Base-by-base conservation (phyloP, 805 yeast genomes). In the Candida hungchunana region DNA sequence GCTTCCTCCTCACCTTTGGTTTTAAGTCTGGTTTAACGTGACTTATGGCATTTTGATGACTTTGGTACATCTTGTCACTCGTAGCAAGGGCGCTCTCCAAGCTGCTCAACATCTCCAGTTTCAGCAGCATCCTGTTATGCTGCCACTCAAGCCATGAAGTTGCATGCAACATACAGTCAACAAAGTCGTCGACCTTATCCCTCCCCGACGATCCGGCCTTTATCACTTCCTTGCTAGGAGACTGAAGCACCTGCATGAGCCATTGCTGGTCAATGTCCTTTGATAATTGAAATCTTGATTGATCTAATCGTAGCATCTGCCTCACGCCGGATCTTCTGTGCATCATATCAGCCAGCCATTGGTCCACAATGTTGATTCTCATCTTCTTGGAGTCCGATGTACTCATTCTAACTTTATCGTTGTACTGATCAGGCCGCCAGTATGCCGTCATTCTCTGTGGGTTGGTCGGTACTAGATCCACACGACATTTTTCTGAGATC, bases 171-270 rank as follows among this genome's bases (percentile, higher is more conserved):
- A 53, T 19, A 1, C 53, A 47, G 29, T 54, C 59, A 8, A 37
- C 49, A 5, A 51, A 30, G 32, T 54, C 59, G 25, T 54, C 59
- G 19, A 51, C 52, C 32, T 54, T 54, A 2, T 35, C 40, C n/a
- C 36, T 32, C 2, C 41, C 44, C 11, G 20, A 22, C 11, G 15
- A 33, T 8, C 34, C 37, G 6, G 36, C 43, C 3, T 7, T 9
- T 18, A 29, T 29, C 5, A 29, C 37, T 17, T 29, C 35, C 16
- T 18, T 26, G 32, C 43, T 39, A 4, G 25, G 23, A 2, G 18
- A 10, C 7, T 29, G 32, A 19, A 48, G 16, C 19, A 48, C 40
- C 17, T 46, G 45, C 16, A 36, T 39, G 12, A 50, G 34, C 51
- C 52, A 50, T 29, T 43, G 46, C 9, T 46, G 28, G 23, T 28